Evolutionary conservation across 2,329 filamentous ascomycete genomes (phyloP).

Genomic region (Xylaria sp.): DNA sequence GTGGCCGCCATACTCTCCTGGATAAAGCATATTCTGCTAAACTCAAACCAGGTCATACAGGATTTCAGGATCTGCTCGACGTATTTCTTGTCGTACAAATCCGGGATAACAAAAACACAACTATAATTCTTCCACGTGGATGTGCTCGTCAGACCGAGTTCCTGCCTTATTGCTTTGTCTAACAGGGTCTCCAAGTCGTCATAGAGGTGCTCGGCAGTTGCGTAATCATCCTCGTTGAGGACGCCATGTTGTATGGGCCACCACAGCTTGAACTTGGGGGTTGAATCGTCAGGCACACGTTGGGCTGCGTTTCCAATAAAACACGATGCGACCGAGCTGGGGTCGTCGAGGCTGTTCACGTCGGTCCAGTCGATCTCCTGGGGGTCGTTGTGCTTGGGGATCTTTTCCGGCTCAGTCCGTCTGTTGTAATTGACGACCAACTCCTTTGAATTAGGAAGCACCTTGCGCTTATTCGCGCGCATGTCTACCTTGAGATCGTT

Average conservation of each 20-base stretch:
- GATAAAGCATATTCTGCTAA: conserved; percentile 89
- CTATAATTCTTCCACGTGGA: conserved; percentile 90
- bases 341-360: conserved; percentile 71
- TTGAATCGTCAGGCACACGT: conserved; percentile 88
- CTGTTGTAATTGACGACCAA: conserved; percentile 94
- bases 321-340: conserved; percentile 68
- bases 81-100: conserved; percentile 94
- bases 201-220: conserved; percentile 79
- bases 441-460: conserved; percentile 97
- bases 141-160: conserved; percentile 80
- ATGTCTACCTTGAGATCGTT: conserved; percentile 89
- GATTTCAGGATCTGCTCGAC: conserved; percentile 86
- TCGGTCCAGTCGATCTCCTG: conserved; percentile 97
- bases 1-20: conserved; percentile 96
- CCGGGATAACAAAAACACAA: conserved; percentile 96
- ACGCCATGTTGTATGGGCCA: conserved; percentile 90
- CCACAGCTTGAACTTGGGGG: conserved; percentile 88
- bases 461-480: conserved; percentile 92
- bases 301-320: conserved; percentile 85
- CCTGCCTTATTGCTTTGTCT: conserved; percentile 85
- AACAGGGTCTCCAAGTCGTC: conserved; percentile 89
- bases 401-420: conserved; percentile 82
- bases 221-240: conserved; percentile 91
- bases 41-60: conserved; percentile 88
- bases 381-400: conserved; percentile 94